Evolutionary conservation across 2,329 filamentous ascomycete genomes (phyloP), one percentile per base, ranked within the genome.

Genomic region (Diaporthe sp.): DNA sequence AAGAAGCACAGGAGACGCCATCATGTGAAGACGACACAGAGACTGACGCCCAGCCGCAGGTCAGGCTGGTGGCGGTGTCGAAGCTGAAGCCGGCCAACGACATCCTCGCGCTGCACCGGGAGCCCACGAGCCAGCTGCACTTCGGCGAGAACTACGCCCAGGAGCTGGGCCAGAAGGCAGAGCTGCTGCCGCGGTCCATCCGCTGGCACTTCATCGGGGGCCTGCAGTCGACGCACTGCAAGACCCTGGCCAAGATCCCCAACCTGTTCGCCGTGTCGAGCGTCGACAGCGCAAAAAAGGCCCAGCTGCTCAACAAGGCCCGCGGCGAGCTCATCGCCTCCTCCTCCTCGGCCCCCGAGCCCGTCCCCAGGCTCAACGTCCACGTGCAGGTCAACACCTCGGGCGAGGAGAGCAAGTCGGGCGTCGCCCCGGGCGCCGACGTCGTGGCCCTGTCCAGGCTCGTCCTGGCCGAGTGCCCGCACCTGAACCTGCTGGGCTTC

Each of bases 131-230:
- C 1, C 94, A 96, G 73, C 79, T 88, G 25, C 95, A 99, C 85
- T 98, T 98, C 83, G 97, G 97, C 80, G 97, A 99, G 86, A 99
- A 99, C 87, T 99, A 99, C 86, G 89, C 94, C 5, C 94, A 96
- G 85, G 97, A 99, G 84, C 90, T 99, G 72, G 89, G 90, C 75
- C 94, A 98, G 83, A 99, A 99, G 85, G 93, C 95, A 1, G 89
- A 90, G 49, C 83, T 98, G 28, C 90, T 99, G 15, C 96, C 97
- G 0, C 86, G 86, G 59, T 89, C 89, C 46, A 94, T 99, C 78
- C 89, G 90, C 80, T 99, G 97, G 97, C 97, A 99, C 85, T 98
- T 98, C 84, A 99, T 98, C 82, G 97, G 97, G 53, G 95, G 94
- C 0, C 86, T 99, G 53, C 97, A 99, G 85, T 96, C 94, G 19